Base-by-base conservation (phyloP, 805 yeast genomes). In the Barnettozyma salicaria region DNA sequence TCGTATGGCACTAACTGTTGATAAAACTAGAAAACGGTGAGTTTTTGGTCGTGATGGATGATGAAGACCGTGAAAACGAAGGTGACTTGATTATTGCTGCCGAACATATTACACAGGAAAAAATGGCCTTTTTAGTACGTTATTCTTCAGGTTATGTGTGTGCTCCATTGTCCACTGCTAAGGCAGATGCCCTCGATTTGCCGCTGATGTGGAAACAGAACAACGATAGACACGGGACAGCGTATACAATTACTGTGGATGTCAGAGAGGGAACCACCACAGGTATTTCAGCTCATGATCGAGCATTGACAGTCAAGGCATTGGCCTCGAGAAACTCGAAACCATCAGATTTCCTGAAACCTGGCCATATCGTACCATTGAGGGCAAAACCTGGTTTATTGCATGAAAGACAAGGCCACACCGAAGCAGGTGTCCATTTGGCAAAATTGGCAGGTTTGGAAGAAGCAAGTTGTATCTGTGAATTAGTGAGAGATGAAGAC, bases 1-100 rank as follows among this genome's bases (percentile, higher is more conserved):
- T 8, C 3, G n/a, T 7, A 3, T 8, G 1, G 10, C 16, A 36
- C 40, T 43, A 41, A 42, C 42, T 14, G 8, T 11, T 16, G 13
- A 13, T 10, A 32, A 27, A 22, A 22, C 4, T 30, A 49, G 55
- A 48, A 34, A 51, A 50, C 18, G 57, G 58, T 26, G 57, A 87
- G 59, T 88, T 90, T 53, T 68, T 92, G 32, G 75, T 92, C 32
- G 98, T 92, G n/a, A 83, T 92, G 84, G 99, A 92, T 60, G 96
- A 92, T 56, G 97, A 87, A 60, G 74, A 74, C 55, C 78, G 99
- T 50, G 99, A 92, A 61, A 92, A 92, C 60, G 99, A 92, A 64
- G 99, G 98, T 36, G 99, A 92, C 58, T 69, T 92, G 54, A 87
- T 92, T 50, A 80, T 85, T 33, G 94, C 97, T n/a, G 99, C 96